Evolutionary conservation across 1,284 basidiomycete species (phyloP), one percentile per base, ranked within the genome.

Genomic region (Malassezia dermatis): DNA sequence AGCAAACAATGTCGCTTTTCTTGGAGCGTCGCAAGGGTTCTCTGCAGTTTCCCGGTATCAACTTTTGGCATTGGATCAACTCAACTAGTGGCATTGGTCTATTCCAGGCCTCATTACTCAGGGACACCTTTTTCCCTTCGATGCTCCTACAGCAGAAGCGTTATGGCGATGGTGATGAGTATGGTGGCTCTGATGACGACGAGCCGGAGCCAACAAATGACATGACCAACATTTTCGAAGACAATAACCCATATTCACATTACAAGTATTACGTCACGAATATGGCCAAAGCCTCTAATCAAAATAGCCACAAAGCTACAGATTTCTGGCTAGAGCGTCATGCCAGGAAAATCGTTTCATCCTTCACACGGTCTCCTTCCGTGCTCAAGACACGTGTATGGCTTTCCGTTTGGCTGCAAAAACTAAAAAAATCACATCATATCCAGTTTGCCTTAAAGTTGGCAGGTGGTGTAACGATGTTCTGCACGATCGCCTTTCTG

Each of bases 381-480:
- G 17, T 37, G 12, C 15, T 48, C 8, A 13, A 28, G 7, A 4
- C 10, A 35, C 63, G 67, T 3, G 34, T 71, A 1, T 43, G 47
- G 5, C 21, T 66, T 5, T 65, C 67, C 8, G 27, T 48, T 6
- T 10, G 19, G 8, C 30, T 67, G 10, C 50, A 48, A 2, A 35
- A 31, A 5, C 28, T 76, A n/a, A 74, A 73, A 45, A 75, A 75
- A 47, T 78, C 76, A 7, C 74, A 73, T 19, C 77, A 79, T 61
- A 63, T 76, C 13, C 69, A 71, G 23, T 78, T 77, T 48, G 75
- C 71, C 0, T 27, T 78, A 60, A 79, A 80, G 59, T 67, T 78
- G 13, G 72, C 76, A 0, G 43, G 71, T 0, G 78, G 78, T 2
- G 75, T 78, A 11, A 65, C 69, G 8, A 65, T 79, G 5, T 62